Percentiles rank a stretch among this genome's conserved stretches.
Conservation (phyloP, 148 eudicot genomes). For the Rhododendron ovatum region DNA sequence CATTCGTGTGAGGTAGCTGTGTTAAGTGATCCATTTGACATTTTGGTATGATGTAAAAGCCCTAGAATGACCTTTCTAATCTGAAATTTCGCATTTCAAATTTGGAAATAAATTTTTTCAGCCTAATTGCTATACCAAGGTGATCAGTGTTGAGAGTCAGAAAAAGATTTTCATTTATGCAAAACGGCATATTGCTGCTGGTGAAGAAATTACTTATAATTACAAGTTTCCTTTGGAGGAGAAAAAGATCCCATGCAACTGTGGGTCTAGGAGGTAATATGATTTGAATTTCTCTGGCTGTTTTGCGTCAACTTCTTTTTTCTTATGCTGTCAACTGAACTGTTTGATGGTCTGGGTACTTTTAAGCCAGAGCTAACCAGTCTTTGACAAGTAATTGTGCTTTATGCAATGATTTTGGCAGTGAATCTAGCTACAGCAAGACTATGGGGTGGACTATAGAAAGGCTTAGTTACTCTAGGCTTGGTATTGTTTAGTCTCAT, state of each 20-base stretch:
- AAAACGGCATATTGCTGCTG: conserved; percentile 76
- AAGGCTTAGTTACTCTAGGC: background rate
- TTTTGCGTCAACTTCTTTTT: background rate
- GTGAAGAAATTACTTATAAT: conserved; percentile 92
- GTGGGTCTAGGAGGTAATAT: conserved; percentile 77
- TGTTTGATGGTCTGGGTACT: background rate
- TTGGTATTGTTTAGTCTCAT: background rate
- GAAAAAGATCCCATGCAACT: conserved; percentile 87
- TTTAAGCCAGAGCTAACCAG: conserved; percentile 1
- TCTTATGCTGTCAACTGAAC: background rate
- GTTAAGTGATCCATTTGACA: background rate
- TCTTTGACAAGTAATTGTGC: background rate
- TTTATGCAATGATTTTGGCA: background rate
- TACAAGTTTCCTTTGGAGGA: conserved; percentile 98
- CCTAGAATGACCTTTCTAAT: background rate
- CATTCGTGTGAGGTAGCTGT: conserved; percentile 93
- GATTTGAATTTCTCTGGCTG: background rate
- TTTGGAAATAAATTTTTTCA: conserved; percentile 23
- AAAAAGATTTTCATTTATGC: conserved; percentile 97
- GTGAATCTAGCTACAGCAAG: background rate
- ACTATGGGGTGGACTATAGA: background rate
- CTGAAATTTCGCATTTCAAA: background rate
- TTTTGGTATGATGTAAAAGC: conserved; percentile 1
- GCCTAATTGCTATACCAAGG: conserved; percentile 99
- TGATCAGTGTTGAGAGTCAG: conserved; percentile 86